Evolutionary conservation across 75 land plant genomes (phyloP).

Genomic region (Gnetum montanum): DNA sequence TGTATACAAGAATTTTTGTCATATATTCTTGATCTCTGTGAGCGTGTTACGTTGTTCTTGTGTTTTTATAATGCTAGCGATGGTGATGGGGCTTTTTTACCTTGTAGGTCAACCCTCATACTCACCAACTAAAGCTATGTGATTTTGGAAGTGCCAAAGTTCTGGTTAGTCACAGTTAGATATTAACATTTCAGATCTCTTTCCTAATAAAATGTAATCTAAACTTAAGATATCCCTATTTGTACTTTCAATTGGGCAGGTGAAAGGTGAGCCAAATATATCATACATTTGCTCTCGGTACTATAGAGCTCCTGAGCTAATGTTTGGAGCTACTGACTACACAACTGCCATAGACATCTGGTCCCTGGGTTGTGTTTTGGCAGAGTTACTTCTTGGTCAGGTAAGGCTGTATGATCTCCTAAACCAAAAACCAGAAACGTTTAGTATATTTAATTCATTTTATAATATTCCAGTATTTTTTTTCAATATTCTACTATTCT

Average conservation of each 20-base stretch:
- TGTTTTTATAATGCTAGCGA: not conserved
- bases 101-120: slow-evolving; percentile 87
- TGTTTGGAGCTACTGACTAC: slow-evolving; percentile 95
- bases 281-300: slow-evolving; percentile 96
- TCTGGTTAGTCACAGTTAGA: slow-evolving; percentile 69
- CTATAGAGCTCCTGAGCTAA: slow-evolving; percentile 94
- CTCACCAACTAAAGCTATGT: slow-evolving; percentile 88
- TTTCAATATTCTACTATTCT: not conserved
- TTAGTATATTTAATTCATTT: too few relatives aligned
- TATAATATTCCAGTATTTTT: too few relatives aligned
- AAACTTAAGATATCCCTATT: not conserved
- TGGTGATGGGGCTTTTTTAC: not conserved
- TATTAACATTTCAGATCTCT: not conserved
- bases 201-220: not conserved
- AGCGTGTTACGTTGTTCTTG: not conserved
- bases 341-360: slow-evolving; percentile 96
- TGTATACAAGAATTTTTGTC: too few relatives aligned
- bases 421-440: too few relatives aligned
- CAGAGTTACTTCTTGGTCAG: slow-evolving; percentile 88
- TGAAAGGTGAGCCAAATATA: slow-evolving; percentile 94
- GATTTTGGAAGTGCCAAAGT: slow-evolving; percentile 99
- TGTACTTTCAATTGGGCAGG: slow-evolving; percentile 30
- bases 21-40: too few relatives aligned
- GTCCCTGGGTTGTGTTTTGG: slow-evolving; percentile 97
- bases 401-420: slow-evolving; percentile 27